Evolutionary conservation across 805 yeast species (phyloP).

Genomic region (Candida coquimbonensis): DNA sequence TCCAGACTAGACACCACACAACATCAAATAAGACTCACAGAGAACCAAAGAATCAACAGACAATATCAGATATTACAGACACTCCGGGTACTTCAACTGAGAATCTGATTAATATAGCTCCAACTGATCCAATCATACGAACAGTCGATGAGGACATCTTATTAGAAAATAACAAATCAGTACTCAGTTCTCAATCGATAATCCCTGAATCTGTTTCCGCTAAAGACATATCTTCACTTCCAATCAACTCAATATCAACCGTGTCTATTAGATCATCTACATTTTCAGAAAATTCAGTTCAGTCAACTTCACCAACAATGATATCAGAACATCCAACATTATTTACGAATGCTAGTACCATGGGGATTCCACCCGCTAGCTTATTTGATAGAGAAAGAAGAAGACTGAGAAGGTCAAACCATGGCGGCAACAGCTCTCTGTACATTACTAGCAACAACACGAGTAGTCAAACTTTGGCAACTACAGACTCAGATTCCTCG

Average conservation of each 20-base stretch:
- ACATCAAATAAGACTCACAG: neutral
- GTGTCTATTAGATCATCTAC: conserved; percentile 30
- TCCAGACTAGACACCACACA: neutral
- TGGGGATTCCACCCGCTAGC: conserved; percentile 71
- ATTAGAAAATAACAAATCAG: too few species aligned
- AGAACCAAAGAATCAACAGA: neutral
- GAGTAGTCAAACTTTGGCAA: conserved; percentile 12
- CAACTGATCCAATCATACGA: neutral
- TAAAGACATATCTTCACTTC: conserved; percentile 24
- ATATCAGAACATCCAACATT: conserved; percentile 31
- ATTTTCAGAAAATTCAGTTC: conserved; percentile 29
- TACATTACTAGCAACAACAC: conserved; percentile 14
- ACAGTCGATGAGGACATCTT: too few species aligned
- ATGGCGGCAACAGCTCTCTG: conserved; percentile 16
- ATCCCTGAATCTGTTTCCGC: conserved; percentile 9
- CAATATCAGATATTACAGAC: neutral
- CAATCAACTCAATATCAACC: conserved; percentile 28
- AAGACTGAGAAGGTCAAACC: conserved; percentile 8
- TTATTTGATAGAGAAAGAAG: conserved; percentile 39
- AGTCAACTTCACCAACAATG: conserved; percentile 30
- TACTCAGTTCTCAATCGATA: conserved; percentile 1
- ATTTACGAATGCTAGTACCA: conserved; percentile 55
- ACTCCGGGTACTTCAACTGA: neutral
- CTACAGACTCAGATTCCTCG: neutral
- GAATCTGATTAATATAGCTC: neutral